Conservation (phyloP, 148 eudicot genomes). For the Amaranthus hypochondriacus region DNA sequence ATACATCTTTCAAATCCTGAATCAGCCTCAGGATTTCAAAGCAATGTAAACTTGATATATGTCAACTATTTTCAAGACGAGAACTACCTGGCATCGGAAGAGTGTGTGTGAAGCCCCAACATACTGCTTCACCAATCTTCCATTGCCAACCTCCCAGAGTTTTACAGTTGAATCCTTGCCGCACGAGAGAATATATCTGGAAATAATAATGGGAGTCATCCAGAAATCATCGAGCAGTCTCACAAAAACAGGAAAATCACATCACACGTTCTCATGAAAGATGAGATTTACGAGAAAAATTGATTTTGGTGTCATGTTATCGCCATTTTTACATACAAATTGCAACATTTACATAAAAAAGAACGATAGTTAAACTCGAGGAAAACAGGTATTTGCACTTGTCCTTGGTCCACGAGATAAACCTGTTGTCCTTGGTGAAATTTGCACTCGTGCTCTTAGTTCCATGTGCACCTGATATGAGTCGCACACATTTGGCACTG, state of each 20-base stretch:
- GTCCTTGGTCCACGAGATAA: not conserved
- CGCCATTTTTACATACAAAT: not conserved
- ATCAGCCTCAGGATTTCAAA: not conserved
- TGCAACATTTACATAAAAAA: not conserved
- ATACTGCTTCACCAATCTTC: constrained; percentile 81
- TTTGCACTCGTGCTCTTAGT: constrained; percentile 62
- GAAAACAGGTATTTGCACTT: not conserved
- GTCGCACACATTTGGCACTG: constrained; percentile 63
- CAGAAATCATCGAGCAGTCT: not conserved
- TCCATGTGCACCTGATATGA: constrained; percentile 71
- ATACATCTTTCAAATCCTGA: not conserved
- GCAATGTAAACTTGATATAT: too few relatives aligned
- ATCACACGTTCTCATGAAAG: not conserved
- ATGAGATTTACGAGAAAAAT: not conserved
- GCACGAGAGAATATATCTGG: constrained; percentile 72
- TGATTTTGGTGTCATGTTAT: not conserved
- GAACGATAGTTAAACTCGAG: not conserved
- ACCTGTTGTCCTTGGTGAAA: constrained; percentile 84
- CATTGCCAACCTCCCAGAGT: constrained; percentile 92
- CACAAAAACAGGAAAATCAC: not conserved
- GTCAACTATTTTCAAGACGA: not conserved
- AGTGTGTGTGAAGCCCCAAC: constrained; percentile 72
- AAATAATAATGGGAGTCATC: not conserved
- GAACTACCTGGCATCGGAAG: constrained; percentile 63
- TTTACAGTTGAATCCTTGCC: constrained; percentile 81